phyloP scores from a whole-genome alignment of 2,329 filamentous ascomycete species.

The Stenocarpella maydis region DNA sequence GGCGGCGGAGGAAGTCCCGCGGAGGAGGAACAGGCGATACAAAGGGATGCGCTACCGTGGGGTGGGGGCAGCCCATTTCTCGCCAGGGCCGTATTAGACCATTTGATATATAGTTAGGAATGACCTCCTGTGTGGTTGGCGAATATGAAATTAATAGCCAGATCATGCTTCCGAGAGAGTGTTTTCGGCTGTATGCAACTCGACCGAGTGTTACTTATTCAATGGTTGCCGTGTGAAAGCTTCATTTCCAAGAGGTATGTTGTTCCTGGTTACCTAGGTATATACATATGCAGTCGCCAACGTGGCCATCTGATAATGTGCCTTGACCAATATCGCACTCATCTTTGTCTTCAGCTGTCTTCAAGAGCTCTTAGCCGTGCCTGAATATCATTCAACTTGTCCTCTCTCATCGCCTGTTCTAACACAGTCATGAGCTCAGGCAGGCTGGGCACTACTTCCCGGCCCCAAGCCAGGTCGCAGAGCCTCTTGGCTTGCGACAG shows the following conservation, averaged over 20 bases:
- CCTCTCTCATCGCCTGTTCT: slow-evolving; percentile 35
- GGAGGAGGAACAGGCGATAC: slow-evolving; percentile 23
- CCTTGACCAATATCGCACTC: not conserved
- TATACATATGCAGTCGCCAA: not conserved
- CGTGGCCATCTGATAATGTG: not conserved
- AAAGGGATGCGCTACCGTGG: not conserved
- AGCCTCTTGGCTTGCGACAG: slow-evolving; percentile 46
- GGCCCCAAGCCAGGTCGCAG: slow-evolving; percentile 50
- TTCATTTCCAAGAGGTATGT: slow-evolving; percentile 8
- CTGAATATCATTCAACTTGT: slow-evolving; percentile 32
- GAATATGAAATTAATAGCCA: not conserved
- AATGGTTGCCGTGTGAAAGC: not conserved
- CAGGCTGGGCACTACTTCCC: slow-evolving; percentile 44
- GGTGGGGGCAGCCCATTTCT: slow-evolving; percentile 21
- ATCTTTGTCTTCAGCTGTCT: not conserved
- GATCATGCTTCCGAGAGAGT: not conserved
- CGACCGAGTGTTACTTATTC: not conserved
- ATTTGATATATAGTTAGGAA: slow-evolving; percentile 28
- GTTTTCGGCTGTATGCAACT: not conserved
- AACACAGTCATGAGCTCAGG: slow-evolving; percentile 41
- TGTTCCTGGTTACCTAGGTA: not conserved
- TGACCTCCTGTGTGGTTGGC: not conserved
- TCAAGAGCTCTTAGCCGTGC: slow-evolving; percentile 21
- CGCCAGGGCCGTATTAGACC: slow-evolving; percentile 22
- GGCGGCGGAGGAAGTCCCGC: slow-evolving; percentile 25